These are phyloP conservation scores for Crithidia thermophila DNA, from an alignment of 208 protist genomes.

Conservation along the genomic window DNA sequence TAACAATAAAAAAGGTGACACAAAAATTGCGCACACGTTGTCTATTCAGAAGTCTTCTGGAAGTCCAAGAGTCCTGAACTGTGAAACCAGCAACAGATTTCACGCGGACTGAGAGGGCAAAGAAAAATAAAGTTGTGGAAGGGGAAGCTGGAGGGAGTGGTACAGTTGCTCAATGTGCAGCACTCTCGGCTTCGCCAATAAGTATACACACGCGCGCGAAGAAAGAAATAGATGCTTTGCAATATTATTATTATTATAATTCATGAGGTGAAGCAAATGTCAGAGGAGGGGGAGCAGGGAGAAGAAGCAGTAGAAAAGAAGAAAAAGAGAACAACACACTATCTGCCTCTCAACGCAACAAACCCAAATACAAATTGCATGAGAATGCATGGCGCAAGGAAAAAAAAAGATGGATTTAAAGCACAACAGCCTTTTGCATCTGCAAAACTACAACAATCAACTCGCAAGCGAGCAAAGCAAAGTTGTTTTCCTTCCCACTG, in stretches of 20 bases:
- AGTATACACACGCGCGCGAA: too few species aligned
- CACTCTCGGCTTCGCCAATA: too few species aligned
- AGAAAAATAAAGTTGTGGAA: constrained; percentile 14
- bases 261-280: not conserved
- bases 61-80: too few species aligned
- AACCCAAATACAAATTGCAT: too few species aligned
- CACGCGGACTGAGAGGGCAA: not conserved
- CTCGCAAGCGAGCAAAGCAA: too few species aligned
- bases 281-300: not conserved
- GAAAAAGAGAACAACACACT: not conserved
- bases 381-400: too few species aligned
- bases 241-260: too few species aligned
- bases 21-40: too few species aligned
- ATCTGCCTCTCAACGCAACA: not conserved
- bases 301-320: not conserved
- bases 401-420: too few species aligned
- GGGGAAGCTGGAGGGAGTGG: not conserved
- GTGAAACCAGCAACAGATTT: not conserved
- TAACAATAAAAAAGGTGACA: constrained; percentile 2
- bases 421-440: too few species aligned
- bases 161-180: not conserved
- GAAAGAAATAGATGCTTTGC: not conserved
- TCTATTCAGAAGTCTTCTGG: too few species aligned
- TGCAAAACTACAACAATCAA: too few species aligned
- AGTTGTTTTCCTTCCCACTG: not conserved